Evolutionary conservation across 1,284 basidiomycete genomes (phyloP).

Genomic region (Moesziomyces antarcticus): DNA sequence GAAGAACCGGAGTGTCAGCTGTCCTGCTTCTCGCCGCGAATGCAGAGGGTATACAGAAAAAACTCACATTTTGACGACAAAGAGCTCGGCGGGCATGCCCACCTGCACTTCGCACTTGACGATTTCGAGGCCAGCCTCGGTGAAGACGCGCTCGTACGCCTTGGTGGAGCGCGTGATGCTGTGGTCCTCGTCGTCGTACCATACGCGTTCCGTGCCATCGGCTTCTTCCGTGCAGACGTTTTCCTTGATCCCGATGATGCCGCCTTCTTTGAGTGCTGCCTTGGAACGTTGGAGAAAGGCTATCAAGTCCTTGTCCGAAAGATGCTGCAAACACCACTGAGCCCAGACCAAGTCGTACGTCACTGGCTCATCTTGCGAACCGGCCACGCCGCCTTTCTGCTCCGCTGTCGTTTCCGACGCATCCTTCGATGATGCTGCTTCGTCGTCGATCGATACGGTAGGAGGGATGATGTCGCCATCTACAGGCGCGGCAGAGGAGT

Average conservation of each 20-base stretch:
- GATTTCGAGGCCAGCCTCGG: slow-evolving; percentile 58
- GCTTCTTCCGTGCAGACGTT: slow-evolving; percentile 62
- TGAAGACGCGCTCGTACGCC: slow-evolving; percentile 64
- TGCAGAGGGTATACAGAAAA: background rate
- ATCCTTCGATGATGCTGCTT: background rate
- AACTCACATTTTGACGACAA: slow-evolving; percentile 64
- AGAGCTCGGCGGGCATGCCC: slow-evolving; percentile 65
- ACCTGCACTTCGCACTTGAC: slow-evolving; percentile 60
- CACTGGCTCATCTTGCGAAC: slow-evolving; percentile 40
- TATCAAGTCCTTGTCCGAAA: slow-evolving; percentile 63
- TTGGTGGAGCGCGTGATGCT: slow-evolving; percentile 63
- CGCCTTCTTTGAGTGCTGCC: slow-evolving; percentile 49
- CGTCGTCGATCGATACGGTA: slow-evolving; percentile 32
- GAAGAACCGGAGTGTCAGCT: background rate
- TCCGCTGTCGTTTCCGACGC: background rate
- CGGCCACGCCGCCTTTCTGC: slow-evolving; percentile 28
- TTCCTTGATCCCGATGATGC: slow-evolving; percentile 66
- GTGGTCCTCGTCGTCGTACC: slow-evolving; percentile 67
- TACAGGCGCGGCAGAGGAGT: slow-evolving; percentile 22
- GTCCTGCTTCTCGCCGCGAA: background rate
- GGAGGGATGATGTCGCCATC: slow-evolving; percentile 25
- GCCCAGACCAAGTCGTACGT: slow-evolving; percentile 64
- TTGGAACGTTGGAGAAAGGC: slow-evolving; percentile 57
- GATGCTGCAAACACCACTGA: slow-evolving; percentile 67
- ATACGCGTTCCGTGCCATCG: slow-evolving; percentile 61